A percentile compares a stretch with the other conserved stretches of the same genome.
Conservation (phyloP, 306 rosid species). For the Lithocarpus polystachyus region DNA sequence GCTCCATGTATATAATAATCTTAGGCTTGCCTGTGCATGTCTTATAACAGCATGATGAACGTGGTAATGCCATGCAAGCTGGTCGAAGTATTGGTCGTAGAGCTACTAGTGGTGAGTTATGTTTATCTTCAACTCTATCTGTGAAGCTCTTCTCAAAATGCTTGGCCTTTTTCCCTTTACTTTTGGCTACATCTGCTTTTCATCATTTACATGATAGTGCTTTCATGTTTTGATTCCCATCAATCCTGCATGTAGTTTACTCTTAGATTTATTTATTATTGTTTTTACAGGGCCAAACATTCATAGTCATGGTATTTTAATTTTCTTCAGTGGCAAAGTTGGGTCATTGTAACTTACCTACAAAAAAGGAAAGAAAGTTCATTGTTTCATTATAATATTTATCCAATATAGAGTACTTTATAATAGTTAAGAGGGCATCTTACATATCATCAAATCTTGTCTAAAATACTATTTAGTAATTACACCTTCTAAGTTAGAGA, state of each 20-base stretch:
- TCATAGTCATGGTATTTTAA: background rate
- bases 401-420: background rate
- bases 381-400: background rate
- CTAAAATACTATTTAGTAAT: no score
- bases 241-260: background rate
- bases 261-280: background rate
- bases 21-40: slow-evolving; percentile 72
- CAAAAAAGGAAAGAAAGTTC: no score
- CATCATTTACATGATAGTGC: background rate
- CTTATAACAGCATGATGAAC: slow-evolving; percentile 72
- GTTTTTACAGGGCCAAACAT: background rate
- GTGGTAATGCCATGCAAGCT: slow-evolving; percentile 50
- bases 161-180: background rate
- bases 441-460: no score
- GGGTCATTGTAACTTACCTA: background rate
- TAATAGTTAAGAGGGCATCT: background rate
- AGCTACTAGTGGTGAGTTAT: slow-evolving; percentile 59
- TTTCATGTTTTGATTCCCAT: background rate
- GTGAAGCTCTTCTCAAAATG: background rate
- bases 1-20: slow-evolving; percentile 51
- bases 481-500: no score
- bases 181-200: background rate
- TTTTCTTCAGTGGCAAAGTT: background rate
- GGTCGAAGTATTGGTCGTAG: slow-evolving; percentile 46
- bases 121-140: slow-evolving; percentile 1